Conservation (phyloP, 2,329 filamentous ascomycete genomes). For the Escovopsis weberi region DNA sequence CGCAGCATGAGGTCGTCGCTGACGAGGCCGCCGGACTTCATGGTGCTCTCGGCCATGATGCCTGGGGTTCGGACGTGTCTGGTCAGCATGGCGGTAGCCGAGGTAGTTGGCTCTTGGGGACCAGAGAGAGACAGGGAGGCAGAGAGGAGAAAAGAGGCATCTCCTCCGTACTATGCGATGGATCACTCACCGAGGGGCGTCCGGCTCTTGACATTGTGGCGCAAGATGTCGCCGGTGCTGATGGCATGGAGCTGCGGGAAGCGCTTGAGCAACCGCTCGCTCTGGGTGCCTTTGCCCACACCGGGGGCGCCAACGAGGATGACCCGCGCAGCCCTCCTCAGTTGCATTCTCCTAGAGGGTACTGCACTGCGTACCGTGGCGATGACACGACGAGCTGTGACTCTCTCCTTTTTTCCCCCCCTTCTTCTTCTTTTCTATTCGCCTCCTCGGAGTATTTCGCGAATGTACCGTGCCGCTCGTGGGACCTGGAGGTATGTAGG, state of each 20-base stretch:
- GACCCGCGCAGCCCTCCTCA: conserved; percentile 72
- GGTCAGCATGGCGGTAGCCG: background rate
- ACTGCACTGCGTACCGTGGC: too few relatives aligned
- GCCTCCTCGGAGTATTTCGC: too few relatives aligned
- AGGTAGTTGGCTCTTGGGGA: too few relatives aligned
- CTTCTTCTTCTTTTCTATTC: too few relatives aligned
- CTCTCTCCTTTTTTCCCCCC: too few relatives aligned
- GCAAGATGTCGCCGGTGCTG: conserved; percentile 83
- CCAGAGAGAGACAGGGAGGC: background rate
- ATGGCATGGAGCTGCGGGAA: conserved; percentile 85
- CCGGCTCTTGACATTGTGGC: conserved; percentile 79
- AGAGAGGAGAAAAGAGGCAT: background rate
- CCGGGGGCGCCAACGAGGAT: conserved; percentile 94
- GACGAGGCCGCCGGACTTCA: conserved; percentile 81
- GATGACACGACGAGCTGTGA: too few relatives aligned
- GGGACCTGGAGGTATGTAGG: too few relatives aligned
- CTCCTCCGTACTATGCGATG: too few relatives aligned
- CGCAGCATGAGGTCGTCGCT: conserved; percentile 83
- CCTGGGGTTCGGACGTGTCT: conserved; percentile 34
- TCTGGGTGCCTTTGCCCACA: conserved; percentile 94
- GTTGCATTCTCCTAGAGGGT: conserved; percentile 34
- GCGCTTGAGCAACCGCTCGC: conserved; percentile 68
- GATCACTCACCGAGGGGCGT: conserved; percentile 59
- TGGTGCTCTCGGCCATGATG: conserved; percentile 77
- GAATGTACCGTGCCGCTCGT: too few relatives aligned